Percentiles rank a stretch among this genome's conserved stretches.
phyloP scores from a whole-genome alignment of 805 yeast genomes.

The Millerago galiae region DNA sequence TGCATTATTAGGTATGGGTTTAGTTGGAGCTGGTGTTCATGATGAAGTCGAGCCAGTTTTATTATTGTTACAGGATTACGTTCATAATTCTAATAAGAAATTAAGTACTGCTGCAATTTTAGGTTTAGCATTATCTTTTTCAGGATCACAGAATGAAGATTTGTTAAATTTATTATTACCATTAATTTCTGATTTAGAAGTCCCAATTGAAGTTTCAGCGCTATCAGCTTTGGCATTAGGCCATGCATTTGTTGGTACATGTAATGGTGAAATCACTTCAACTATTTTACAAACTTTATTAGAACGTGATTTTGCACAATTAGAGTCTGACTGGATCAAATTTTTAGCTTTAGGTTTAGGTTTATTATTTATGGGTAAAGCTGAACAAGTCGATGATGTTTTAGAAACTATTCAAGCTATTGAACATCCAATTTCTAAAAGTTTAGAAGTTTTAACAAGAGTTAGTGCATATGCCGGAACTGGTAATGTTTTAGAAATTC shows the following conservation, averaged over 20 bases:
- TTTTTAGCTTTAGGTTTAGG: slow-evolving; percentile 92
- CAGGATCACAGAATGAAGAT: slow-evolving; percentile 88
- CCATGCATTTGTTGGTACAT: slow-evolving; percentile 91
- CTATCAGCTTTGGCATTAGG: slow-evolving; percentile 90
- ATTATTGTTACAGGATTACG: slow-evolving; percentile 78
- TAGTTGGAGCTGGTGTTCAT: slow-evolving; percentile 86
- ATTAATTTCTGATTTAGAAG: slow-evolving; percentile 68
- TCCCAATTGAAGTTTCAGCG: slow-evolving; percentile 72
- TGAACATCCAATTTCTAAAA: slow-evolving; percentile 88
- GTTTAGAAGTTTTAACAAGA: slow-evolving; percentile 82
- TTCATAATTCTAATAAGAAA: slow-evolving; percentile 53
- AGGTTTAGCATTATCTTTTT: slow-evolving; percentile 91
- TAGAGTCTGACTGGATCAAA: slow-evolving; percentile 80
- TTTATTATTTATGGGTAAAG: slow-evolving; percentile 84
- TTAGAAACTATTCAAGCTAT: slow-evolving; percentile 90
- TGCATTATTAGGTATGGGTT: slow-evolving; percentile 91
- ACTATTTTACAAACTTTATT: slow-evolving; percentile 83
- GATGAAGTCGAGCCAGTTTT: slow-evolving; percentile 94
- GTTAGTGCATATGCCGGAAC: slow-evolving; percentile 97
- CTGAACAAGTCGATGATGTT: slow-evolving; percentile 91
- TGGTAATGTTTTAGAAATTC: slow-evolving; percentile 93
- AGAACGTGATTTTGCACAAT: slow-evolving; percentile 74
- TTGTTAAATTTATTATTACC: slow-evolving; percentile 74
- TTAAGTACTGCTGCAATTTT: slow-evolving; percentile 77
- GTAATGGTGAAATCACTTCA: slow-evolving; percentile 92